Evolutionary conservation across 2,329 filamentous ascomycete species (phyloP).

Genomic region (Coniochaeta pulveracea): DNA sequence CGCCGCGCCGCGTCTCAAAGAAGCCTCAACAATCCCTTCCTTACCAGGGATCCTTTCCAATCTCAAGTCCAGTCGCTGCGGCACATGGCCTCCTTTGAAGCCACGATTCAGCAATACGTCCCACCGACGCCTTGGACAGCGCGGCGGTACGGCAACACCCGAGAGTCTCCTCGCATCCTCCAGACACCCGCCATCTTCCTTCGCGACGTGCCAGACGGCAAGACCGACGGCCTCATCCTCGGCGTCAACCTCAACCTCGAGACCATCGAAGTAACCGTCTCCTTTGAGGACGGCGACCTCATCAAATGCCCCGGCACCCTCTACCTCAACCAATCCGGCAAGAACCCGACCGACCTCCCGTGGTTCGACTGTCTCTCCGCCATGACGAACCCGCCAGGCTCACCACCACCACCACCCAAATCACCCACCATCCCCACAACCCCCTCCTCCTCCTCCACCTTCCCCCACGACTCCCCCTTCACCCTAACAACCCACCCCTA

Average conservation of each 20-base stretch:
- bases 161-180: background rate
- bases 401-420: too few relatives aligned
- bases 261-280: constrained; percentile 1
- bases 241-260: constrained; percentile 2
- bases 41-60: too few relatives aligned
- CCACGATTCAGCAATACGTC: background rate
- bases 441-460: background rate
- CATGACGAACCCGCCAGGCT: too few relatives aligned
- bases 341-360: background rate
- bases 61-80: background rate
- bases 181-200: constrained; percentile 1
- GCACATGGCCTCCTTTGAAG: background rate
- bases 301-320: constrained; percentile 1
- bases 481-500: constrained; percentile 2
- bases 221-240: constrained; percentile 2
- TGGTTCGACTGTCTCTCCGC: constrained; percentile 4
- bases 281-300: constrained; percentile 1
- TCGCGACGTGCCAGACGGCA: constrained; percentile 2
- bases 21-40: constrained; percentile 3
- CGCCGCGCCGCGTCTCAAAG: constrained; percentile 1
- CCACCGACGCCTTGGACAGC: constrained; percentile 2
- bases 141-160: constrained; percentile 1
- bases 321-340: constrained; percentile 2
- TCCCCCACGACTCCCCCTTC: background rate
- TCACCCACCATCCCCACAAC: too few relatives aligned